phyloP scores from a whole-genome alignment of 2,329 filamentous ascomycete genomes.

The Rutstroemia sp. region DNA sequence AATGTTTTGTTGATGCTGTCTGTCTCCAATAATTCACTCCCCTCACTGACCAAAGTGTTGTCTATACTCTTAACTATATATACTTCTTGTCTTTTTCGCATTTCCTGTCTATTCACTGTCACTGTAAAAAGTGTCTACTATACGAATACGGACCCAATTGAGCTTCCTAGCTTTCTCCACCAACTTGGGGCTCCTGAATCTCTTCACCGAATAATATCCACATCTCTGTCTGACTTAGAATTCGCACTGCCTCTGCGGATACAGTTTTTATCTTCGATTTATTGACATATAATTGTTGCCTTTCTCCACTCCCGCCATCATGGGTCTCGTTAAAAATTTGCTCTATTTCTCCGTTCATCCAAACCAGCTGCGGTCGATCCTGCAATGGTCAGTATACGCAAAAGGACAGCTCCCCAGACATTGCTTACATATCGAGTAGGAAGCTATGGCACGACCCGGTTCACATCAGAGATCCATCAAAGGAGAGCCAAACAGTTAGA shows the following conservation, averaged over 20 bases:
- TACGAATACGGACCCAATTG: too few relatives aligned
- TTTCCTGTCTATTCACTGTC: too few relatives aligned
- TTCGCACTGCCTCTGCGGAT: not conserved
- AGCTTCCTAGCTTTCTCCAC: too few relatives aligned
- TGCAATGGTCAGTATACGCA: slow-evolving; percentile 59
- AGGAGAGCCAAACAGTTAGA: slow-evolving; percentile 66
- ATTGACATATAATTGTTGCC: not conserved
- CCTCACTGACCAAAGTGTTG: too few relatives aligned
- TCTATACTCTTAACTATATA: too few relatives aligned
- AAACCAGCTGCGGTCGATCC: slow-evolving; percentile 68
- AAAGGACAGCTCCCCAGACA: not conserved
- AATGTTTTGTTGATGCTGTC: not conserved
- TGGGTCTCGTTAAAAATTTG: slow-evolving; percentile 46
- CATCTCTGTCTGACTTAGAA: not conserved
- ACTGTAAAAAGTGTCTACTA: too few relatives aligned
- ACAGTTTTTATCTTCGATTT: not conserved
- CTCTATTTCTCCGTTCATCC: slow-evolving; percentile 72
- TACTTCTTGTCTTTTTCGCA: too few relatives aligned
- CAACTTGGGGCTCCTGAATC: too few relatives aligned
- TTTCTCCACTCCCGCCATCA: slow-evolving; percentile 31
- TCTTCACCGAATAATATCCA: too few relatives aligned
- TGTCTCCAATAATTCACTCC: not conserved
- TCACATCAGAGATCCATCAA: slow-evolving; percentile 69
- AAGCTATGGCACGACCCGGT: slow-evolving; percentile 96
- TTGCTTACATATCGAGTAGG: slow-evolving; percentile 42